Base-by-base conservation (phyloP, 2,329 filamentous ascomycete species). In the Orbilia quercus region DNA sequence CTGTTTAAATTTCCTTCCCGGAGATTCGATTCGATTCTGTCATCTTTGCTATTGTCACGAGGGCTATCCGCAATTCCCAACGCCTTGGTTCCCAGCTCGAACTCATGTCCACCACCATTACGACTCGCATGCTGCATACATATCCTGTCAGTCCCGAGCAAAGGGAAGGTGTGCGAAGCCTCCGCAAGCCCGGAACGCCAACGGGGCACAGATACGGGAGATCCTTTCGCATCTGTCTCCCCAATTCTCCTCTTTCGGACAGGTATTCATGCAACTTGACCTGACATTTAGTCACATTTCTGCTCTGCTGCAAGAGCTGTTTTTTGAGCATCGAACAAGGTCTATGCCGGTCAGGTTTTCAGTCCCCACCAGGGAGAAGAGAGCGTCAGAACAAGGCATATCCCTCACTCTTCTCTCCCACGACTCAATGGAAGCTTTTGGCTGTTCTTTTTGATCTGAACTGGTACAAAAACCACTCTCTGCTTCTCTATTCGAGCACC, bases 191-290 rank as follows among this genome's bases (percentile, higher is more conserved):
- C 22, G 38, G 40, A 44, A 16, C 40, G 38, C 38, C 22, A 31
- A 25, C 25, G 45, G 22, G 53, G 63, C 63, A 59, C 53, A 59
- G 63, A 2, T 28, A 20, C 36, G 48, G 25, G 11, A 6, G 36
- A 28, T 55, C 28, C 42, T 36, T 36, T 69, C 64, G 64, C 55
- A 48, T 62, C 44, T 40, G 40, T n/a, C 36, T 62, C n/a, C n/a
- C n/a, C n/a, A n/a, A 47, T 55, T 69, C 36, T 48, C 55, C 40
- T 48, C 18, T 47, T 47, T 20, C 38, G 25, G 28, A 36, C 28
- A 54, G 3, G n/a, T 48, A n/a, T n/a, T 69, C 16, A 60, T 69
- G 64, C 64, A 62, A 23, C 40, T 55, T n/a, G n/a, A n/a, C 7
- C 34, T 14, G 23, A 16, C 16, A 36, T n/a, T 22, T 23, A 5